A percentile compares a stretch with the other conserved stretches of the same genome.
phyloP scores from a whole-genome alignment of 2,329 filamentous ascomycete species.

The Trichoderma cornu-damae region DNA sequence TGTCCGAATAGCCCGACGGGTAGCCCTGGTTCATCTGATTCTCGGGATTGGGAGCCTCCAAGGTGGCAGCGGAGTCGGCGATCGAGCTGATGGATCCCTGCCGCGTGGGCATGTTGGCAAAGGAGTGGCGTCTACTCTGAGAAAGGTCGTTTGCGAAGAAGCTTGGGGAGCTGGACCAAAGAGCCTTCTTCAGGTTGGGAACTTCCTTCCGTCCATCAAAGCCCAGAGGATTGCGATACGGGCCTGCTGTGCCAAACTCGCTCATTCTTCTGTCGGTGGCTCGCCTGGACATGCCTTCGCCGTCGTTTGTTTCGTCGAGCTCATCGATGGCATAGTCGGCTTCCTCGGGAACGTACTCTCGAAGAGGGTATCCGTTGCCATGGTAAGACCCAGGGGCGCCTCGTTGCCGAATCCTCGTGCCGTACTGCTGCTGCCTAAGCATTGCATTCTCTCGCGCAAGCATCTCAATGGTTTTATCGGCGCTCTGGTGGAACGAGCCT shows the following conservation, averaged over 20 bases:
- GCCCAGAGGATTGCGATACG: conserved; percentile 46
- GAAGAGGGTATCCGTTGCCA: conserved; percentile 54
- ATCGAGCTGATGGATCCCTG: conserved; percentile 60
- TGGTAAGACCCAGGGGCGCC: conserved; percentile 54
- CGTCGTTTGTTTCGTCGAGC: conserved; percentile 57
- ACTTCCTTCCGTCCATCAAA: conserved; percentile 60
- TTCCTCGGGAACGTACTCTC: conserved; percentile 57
- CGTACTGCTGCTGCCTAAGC: conserved; percentile 54
- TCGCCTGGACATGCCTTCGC: conserved; percentile 44
- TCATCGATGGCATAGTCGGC: conserved; percentile 70
- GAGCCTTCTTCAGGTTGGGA: conserved; percentile 54
- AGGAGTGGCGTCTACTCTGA: conserved; percentile 75
- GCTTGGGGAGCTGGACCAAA: conserved; percentile 67
- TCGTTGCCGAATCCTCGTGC: conserved; percentile 50
- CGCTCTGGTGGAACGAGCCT: conserved; percentile 49
- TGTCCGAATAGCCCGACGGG: conserved; percentile 37
- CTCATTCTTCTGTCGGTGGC: conserved; percentile 51
- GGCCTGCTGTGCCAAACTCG: conserved; percentile 45
- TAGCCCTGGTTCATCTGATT: conserved; percentile 41
- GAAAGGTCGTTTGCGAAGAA: conserved; percentile 60
- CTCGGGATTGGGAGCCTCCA: conserved; percentile 45
- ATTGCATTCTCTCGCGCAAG: conserved; percentile 59
- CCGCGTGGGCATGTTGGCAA: conserved; percentile 63
- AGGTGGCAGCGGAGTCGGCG: conserved; percentile 44
- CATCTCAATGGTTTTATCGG: conserved; percentile 59